phyloP scores from a whole-genome alignment of 2,329 filamentous ascomycete species.

The Apiospora saccharicola region DNA sequence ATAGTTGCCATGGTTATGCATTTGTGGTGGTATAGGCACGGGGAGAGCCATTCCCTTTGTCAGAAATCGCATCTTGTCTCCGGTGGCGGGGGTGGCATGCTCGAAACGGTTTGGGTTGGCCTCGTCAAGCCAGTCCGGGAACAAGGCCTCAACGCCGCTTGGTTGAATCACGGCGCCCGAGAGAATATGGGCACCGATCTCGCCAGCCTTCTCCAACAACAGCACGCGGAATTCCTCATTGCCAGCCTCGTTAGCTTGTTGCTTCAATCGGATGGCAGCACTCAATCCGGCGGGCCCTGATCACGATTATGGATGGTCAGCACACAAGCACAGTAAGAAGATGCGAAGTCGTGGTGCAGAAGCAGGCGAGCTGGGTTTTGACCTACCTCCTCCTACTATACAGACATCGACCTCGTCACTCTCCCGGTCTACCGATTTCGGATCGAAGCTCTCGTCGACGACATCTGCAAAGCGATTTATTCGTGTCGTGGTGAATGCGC shows the following conservation, averaged over 20 bases:
- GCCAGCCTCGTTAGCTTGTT: conserved; percentile 91
- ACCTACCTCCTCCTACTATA: conserved; percentile 85
- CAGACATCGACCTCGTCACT: conserved; percentile 95
- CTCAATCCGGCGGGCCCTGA: conserved; percentile 87
- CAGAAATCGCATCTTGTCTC: conserved; percentile 92
- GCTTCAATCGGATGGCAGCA: conserved; percentile 93
- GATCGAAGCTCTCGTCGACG: conserved; percentile 68
- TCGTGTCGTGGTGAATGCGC: conserved; percentile 48
- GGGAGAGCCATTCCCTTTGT: conserved; percentile 82
- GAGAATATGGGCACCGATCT: conserved; percentile 92
- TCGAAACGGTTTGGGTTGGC: conserved; percentile 89
- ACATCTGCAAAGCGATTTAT: conserved; percentile 40
- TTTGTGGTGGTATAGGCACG: conserved; percentile 90
- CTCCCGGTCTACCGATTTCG: conserved; percentile 78
- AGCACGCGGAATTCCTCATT: conserved; percentile 96
- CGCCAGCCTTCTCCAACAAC: conserved; percentile 92
- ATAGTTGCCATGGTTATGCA: conserved; percentile 98
- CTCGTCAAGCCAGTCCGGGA: conserved; percentile 93
- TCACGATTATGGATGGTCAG: conserved; percentile 24
- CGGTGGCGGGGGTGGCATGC: conserved; percentile 81
- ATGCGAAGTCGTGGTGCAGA: background rate
- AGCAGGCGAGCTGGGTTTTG: background rate
- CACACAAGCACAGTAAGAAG: conserved; percentile 3
- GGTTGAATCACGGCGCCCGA: conserved; percentile 97
- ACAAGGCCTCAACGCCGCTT: conserved; percentile 83